A percentile compares a stretch with the other conserved stretches of the same genome.
phyloP scores from a whole-genome alignment of 108 stramenopile genomes.

The Pseudonitzschia multiseries region DNA sequence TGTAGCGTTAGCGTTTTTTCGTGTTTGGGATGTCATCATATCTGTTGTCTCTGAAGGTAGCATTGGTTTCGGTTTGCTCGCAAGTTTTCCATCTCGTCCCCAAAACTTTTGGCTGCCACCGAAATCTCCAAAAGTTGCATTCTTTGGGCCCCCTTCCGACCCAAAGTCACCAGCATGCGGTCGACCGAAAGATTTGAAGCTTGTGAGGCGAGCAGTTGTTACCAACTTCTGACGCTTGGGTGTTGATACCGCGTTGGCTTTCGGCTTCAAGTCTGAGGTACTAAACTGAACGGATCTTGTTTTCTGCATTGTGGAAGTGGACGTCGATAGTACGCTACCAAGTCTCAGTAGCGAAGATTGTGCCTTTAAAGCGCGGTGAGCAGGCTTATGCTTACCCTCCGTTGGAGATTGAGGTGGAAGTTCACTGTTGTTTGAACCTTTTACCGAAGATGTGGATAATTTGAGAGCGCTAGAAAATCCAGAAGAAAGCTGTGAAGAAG shows the following conservation, averaged over 20 bases:
- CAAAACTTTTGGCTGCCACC: conserved; percentile 42
- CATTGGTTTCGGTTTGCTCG: conserved; percentile 44
- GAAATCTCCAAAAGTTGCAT: conserved; percentile 66
- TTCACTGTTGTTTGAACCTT: conserved; percentile 2
- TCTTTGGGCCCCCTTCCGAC: conserved; percentile 39
- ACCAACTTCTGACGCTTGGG: conserved; percentile 38
- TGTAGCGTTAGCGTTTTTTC: conserved; percentile 38
- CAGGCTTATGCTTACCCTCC: neutral
- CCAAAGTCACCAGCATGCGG: conserved; percentile 57
- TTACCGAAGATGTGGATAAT: neutral
- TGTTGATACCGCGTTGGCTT: conserved; percentile 15
- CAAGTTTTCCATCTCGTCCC: conserved; percentile 55
- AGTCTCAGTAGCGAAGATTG: conserved; percentile 46
- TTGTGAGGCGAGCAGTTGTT: conserved; percentile 37
- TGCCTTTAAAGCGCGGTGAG: conserved; percentile 34
- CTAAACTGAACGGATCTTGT: conserved; percentile 56
- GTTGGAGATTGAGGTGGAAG: neutral
- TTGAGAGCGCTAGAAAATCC: conserved; percentile 4
- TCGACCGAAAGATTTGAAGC: conserved; percentile 60
- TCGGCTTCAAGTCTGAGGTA: conserved; percentile 25
- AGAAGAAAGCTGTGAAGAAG: neutral
- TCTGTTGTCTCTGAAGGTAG: conserved; percentile 25
- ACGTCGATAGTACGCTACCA: conserved; percentile 38
- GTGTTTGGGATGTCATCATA: conserved; percentile 19
- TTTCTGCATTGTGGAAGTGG: conserved; percentile 38